Evolutionary conservation across 441 rosid species (phyloP), one percentile per base, ranked within the genome.

Genomic region (Bruguiera hainesii): DNA sequence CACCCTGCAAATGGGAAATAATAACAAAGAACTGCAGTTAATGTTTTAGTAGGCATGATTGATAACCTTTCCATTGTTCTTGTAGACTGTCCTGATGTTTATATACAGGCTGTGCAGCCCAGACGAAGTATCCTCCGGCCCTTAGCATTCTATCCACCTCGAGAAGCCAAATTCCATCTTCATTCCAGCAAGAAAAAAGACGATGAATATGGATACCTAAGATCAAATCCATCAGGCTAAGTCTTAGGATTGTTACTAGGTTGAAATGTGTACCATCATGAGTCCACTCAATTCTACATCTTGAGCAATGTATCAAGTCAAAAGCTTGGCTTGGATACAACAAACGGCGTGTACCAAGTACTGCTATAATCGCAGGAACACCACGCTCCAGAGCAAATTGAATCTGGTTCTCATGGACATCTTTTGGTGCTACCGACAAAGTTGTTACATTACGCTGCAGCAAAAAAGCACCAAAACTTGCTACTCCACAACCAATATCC

Each of bases 311-410:
- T 48, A 93, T 82, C 83, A 89, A 69, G 72, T 90, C 96, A 83
- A 93, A 93, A 71, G 96, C 97, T 80, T 93, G 98, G 79, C 97
- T 93, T 33, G 98, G 96, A 73, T 86, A 93, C 64, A 86, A 56
- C 69, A 93, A 73, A 2, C 96, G 78, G n/a, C 60, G 85, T 11
- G 95, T 89, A n/a, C 86, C 83, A 74, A 90, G 89, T 29, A 88
- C 93, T 35, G 95, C 90, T 10, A 78, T 88, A 97, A 90, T 93
- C 28, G 98, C 96, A 67, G 98, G 98, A 59, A 87, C 96, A 76
- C 97, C 97, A 74, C 96, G 93, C 79, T 93, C 98, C 63, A 93
- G 88, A 66, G 98, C 98, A 79, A 93, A 87, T 70, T 93, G 97
- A 71, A 93, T 93, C 74, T 87, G 98, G 66, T 93, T 93, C 80